Evolutionary conservation across 2,329 filamentous ascomycete genomes (phyloP).

Genomic region (Rutstroemia sp.): DNA sequence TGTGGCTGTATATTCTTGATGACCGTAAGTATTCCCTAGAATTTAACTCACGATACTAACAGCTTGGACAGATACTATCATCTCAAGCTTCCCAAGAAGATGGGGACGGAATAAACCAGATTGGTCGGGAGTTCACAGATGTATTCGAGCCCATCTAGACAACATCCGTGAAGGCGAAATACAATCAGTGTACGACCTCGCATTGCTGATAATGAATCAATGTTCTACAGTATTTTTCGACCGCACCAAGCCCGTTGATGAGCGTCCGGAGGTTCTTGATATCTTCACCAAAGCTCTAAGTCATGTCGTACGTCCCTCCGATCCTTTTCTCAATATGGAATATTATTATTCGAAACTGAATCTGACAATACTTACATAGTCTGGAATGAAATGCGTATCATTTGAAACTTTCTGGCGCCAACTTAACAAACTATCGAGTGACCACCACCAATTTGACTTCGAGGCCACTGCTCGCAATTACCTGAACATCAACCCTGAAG

Average conservation of each 20-base stretch:
- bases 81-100: conserved; percentile 35
- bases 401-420: conserved; percentile 33
- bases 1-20: conserved; percentile 38
- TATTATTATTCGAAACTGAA: too few species aligned
- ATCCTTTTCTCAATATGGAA: too few species aligned
- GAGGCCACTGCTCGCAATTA: too few species aligned
- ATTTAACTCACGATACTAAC: too few species aligned
- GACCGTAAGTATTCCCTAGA: conserved; percentile 18
- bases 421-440: conserved; percentile 27
- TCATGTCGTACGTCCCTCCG: conserved; percentile 34
- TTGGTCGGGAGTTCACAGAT: conserved; percentile 34
- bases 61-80: conserved; percentile 33
- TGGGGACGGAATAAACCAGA: conserved; percentile 37
- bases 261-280: conserved; percentile 35
- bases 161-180: conserved; percentile 18
- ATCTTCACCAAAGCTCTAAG: conserved; percentile 37
- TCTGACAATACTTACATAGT: too few species aligned
- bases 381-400: conserved; percentile 33
- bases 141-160: conserved; percentile 31
- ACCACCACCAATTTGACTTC: too few species aligned
- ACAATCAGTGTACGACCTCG: conserved; percentile 32
- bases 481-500: conserved; percentile 36
- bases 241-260: conserved; percentile 27
- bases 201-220: conserved; percentile 34
- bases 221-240: conserved; percentile 36